Evolutionary conservation across 2,329 filamentous ascomycete genomes (phyloP), one percentile per base, ranked within the genome.

Genomic region (Aspergillus hortae): DNA sequence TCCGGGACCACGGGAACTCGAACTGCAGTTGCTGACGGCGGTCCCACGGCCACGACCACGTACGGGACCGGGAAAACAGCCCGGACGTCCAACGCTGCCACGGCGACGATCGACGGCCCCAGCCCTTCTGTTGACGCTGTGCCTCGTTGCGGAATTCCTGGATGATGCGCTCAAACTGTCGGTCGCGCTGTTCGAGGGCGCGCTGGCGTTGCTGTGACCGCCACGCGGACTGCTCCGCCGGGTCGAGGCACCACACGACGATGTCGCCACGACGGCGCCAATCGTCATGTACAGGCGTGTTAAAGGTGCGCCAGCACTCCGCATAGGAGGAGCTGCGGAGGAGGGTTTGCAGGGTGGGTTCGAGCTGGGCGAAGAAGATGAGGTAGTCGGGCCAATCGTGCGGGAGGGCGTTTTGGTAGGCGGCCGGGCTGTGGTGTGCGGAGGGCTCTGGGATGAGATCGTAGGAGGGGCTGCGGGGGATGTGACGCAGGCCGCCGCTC

Each of bases 241-340:
- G 54, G 40, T 75, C 71, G 2, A 76, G 63, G 50, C 77, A 83
- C 81, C 81, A 86, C 23, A 85, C 81, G 17, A 86, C 66, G 30
- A 87, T 77, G 67, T 86, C 83, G n/a, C 84, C 84, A 19, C 69
- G 70, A 48, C 84, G 74, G 51, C 84, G 76, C 73, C 71, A 74
- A 66, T 87, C 84, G 59, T 86, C 84, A 64, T 86, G 83, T 70
- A 78, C 84, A 53, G 80, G 79, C 30, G 78, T 80, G 61, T 86
- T 87, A 66, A 79, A 84, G 4, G 79, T 78, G 45, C 82, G 74
- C 75, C 76, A 81, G 61, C 82, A 85, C 67, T 84, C 80, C 27
- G 59, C 67, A 63, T 87, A 87, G 27, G 68, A 68, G 19, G 73
- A 80, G 10, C 46, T 64, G 51, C 65, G 68, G 45, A 84, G 66